Percentiles rank a stretch among this genome's conserved stretches.
These are phyloP conservation scores for Craterostigma plantagineum DNA, from an alignment of 257 asterid species.

Conservation along the genomic window DNA sequence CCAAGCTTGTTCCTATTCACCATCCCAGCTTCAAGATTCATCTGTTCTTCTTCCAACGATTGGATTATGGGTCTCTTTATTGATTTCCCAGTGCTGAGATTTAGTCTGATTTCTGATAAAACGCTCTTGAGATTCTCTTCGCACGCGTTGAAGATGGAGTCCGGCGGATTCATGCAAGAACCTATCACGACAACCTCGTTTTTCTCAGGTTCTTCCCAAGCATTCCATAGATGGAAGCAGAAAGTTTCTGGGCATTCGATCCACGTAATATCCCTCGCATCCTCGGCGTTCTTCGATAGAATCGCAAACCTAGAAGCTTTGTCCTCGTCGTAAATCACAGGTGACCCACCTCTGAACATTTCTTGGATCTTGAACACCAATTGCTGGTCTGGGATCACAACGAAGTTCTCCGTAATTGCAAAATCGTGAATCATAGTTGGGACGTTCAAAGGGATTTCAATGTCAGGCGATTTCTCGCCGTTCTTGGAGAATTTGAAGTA, in stretches of 20 bases:
- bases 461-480: constrained; percentile 57
- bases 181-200: constrained; percentile 53
- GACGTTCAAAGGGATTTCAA: constrained; percentile 36
- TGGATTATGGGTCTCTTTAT: constrained; percentile 14
- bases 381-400: too few species aligned
- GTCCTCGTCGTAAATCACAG: constrained; percentile 34
- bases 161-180: constrained; percentile 69
- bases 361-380: constrained; percentile 49
- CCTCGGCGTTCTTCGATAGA: constrained; percentile 15
- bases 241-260: constrained; percentile 33
- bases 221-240: constrained; percentile 59
- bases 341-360: constrained; percentile 49
- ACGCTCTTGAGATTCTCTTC: constrained; percentile 26
- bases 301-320: constrained; percentile 43
- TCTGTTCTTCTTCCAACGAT: constrained; percentile 14
- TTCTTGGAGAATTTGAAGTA: constrained; percentile 37
- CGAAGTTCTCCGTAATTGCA: too few species aligned
- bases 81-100: constrained; percentile 34
- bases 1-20: constrained; percentile 42
- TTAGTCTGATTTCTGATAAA: constrained; percentile 38
- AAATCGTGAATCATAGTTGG: too few species aligned
- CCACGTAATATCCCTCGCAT: constrained; percentile 21
- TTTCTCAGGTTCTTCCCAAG: constrained; percentile 55
- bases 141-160: constrained; percentile 46
- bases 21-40: constrained; percentile 62